Evolutionary conservation across 2,329 filamentous ascomycete genomes (phyloP).

Genomic region (Talaromyces sp.): DNA sequence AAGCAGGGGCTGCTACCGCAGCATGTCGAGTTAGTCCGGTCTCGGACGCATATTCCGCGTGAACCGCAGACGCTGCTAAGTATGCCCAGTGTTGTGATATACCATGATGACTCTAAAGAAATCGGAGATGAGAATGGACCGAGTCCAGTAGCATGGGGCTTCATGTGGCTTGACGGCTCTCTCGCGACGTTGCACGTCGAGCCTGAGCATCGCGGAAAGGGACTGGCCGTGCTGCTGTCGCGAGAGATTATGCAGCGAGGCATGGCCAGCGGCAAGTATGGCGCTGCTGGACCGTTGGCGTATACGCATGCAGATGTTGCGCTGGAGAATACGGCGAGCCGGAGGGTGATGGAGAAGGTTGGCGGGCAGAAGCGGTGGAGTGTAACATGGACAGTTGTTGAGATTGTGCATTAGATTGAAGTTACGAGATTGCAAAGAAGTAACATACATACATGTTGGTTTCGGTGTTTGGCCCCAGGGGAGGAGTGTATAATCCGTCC

Average conservation of each 20-base stretch:
- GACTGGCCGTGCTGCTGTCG: slow-evolving; percentile 29
- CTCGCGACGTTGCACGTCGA: slow-evolving; percentile 39
- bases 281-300: slow-evolving; percentile 12
- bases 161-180: slow-evolving; percentile 34
- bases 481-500: no score
- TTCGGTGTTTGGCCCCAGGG: no score
- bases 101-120: slow-evolving; percentile 15
- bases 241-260: slow-evolving; percentile 29
- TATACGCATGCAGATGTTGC: slow-evolving; percentile 39
- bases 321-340: slow-evolving; percentile 31
- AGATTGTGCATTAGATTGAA: slow-evolving; percentile 20
- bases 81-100: slow-evolving; percentile 33
- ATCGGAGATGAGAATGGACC: not conserved
- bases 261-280: slow-evolving; percentile 15
- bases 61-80: slow-evolving; percentile 26
- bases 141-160: slow-evolving; percentile 36
- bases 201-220: slow-evolving; percentile 34
- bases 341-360: slow-evolving; percentile 42
- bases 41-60: slow-evolving; percentile 36
- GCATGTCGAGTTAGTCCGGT: slow-evolving; percentile 34
- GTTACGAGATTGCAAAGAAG: not conserved
- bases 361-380: slow-evolving; percentile 32
- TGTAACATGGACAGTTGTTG: slow-evolving; percentile 35
- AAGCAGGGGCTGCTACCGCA: slow-evolving; percentile 21
- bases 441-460: not conserved